These are phyloP conservation scores for Haplosporangium sp. DNA, from an alignment of 371 early-diverging fungal species.

Conservation along the genomic window DNA sequence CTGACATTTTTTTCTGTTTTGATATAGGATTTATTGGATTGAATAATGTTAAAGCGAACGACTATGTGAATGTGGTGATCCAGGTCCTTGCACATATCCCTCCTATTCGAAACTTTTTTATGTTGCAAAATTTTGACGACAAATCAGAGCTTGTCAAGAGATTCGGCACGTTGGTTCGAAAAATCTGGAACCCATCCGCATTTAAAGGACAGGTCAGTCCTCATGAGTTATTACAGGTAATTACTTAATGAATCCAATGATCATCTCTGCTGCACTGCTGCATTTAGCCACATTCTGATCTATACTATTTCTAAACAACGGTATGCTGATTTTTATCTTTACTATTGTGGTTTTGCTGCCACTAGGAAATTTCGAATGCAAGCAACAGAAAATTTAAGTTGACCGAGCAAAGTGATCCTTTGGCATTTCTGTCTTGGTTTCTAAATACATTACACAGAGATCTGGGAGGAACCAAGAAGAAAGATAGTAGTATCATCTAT, in stretches of 20 bases:
- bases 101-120: constrained; percentile 87
- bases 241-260: not conserved
- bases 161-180: constrained; percentile 85
- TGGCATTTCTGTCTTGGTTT: constrained; percentile 95
- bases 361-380: constrained; percentile 85
- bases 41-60: constrained; percentile 96
- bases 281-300: not conserved
- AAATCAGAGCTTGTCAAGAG: constrained; percentile 74
- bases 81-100: constrained; percentile 93
- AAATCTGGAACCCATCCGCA: constrained; percentile 94
- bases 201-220: constrained; percentile 98
- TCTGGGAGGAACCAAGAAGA: constrained; percentile 83
- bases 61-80: constrained; percentile 94
- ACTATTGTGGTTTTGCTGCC: not conserved
- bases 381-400: constrained; percentile 86
- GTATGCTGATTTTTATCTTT: not conserved
- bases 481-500: constrained; percentile 81
- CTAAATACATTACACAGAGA: constrained; percentile 91
- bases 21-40: constrained; percentile 91
- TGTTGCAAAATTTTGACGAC: constrained; percentile 73
- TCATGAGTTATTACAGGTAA: constrained; percentile 92
- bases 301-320: not conserved
- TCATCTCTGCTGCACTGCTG: not conserved
- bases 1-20: not conserved
- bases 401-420: constrained; percentile 88